A percentile compares a stretch with the other conserved stretches of the same genome.
Conservation (phyloP, 345 rosid genomes). For the Populus euphratica region DNA sequence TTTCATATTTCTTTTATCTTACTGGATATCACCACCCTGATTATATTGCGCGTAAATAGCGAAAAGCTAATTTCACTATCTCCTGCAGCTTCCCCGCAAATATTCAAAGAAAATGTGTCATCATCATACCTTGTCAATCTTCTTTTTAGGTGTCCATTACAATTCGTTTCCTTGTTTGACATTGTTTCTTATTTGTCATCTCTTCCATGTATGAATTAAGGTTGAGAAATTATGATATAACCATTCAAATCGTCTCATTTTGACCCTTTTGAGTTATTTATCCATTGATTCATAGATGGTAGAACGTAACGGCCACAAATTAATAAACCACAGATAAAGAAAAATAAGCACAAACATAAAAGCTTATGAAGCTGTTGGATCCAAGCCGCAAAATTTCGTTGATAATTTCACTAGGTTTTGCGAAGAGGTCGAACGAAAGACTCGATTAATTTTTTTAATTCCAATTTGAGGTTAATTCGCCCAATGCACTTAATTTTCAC, state of each 20-base stretch:
- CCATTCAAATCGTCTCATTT: not conserved
- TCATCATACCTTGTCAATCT: not conserved
- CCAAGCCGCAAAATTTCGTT: too few species aligned
- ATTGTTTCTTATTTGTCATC: not conserved
- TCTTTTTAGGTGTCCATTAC: not conserved
- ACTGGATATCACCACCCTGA: not conserved
- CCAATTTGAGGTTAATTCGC: too few species aligned
- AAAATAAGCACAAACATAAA: too few species aligned
- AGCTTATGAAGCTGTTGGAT: too few species aligned
- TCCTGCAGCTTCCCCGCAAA: not conserved
- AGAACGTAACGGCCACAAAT: too few species aligned
- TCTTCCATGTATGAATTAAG: not conserved
- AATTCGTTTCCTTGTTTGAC: not conserved
- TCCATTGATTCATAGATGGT: too few species aligned
- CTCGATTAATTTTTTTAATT: too few species aligned
- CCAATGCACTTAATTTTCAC: too few species aligned
- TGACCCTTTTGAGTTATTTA: too few species aligned
- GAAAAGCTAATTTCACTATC: not conserved
- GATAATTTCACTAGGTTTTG: too few species aligned
- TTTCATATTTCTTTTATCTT: not conserved
- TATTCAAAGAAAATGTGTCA: not conserved
- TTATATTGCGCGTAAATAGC: not conserved
- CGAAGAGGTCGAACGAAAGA: too few species aligned
- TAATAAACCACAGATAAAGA: too few species aligned
- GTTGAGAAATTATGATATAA: not conserved